Conservation (phyloP, 2,329 filamentous ascomycete species). For the Xylariaceae sp. region DNA sequence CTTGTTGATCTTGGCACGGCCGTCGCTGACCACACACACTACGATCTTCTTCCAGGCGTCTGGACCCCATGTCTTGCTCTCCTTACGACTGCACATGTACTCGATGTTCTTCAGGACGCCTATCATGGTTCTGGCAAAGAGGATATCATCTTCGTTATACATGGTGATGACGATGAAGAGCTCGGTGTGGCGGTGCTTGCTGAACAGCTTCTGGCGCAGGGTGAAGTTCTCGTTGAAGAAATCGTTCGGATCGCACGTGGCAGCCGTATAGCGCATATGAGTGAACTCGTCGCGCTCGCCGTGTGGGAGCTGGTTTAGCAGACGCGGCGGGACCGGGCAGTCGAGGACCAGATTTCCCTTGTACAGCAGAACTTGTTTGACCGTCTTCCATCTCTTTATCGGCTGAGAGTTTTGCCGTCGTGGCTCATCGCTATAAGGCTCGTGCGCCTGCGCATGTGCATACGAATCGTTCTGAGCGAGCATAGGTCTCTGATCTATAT, state of each 20-base stretch:
- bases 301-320: slow-evolving; percentile 84
- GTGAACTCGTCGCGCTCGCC: slow-evolving; percentile 89
- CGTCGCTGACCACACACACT: slow-evolving; percentile 92
- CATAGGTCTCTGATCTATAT: slow-evolving; percentile 72
- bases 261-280: slow-evolving; percentile 95
- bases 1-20: slow-evolving; percentile 85
- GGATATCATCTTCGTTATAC: slow-evolving; percentile 98
- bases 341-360: slow-evolving; percentile 95
- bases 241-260: slow-evolving; percentile 96
- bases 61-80: slow-evolving; percentile 94
- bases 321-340: slow-evolving; percentile 84
- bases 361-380: slow-evolving; percentile 97
- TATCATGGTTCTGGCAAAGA: slow-evolving; percentile 97
- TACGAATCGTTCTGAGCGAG: slow-evolving; percentile 56
- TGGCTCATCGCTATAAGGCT: slow-evolving; percentile 43
- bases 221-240: slow-evolving; percentile 87
- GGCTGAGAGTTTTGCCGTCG: slow-evolving; percentile 43
- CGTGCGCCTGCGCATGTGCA: slow-evolving; percentile 29
- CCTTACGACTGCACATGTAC: slow-evolving; percentile 88
- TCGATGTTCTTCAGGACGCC: slow-evolving; percentile 97
- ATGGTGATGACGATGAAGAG: slow-evolving; percentile 96
- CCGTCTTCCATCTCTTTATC: slow-evolving; percentile 92
- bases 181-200: slow-evolving; percentile 81
- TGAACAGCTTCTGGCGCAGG: slow-evolving; percentile 82
- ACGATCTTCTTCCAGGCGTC: slow-evolving; percentile 99